Evolutionary conservation across 805 yeast genomes (phyloP), one percentile per base, ranked within the genome.

Genomic region (Wickerhamomyces chambardii): DNA sequence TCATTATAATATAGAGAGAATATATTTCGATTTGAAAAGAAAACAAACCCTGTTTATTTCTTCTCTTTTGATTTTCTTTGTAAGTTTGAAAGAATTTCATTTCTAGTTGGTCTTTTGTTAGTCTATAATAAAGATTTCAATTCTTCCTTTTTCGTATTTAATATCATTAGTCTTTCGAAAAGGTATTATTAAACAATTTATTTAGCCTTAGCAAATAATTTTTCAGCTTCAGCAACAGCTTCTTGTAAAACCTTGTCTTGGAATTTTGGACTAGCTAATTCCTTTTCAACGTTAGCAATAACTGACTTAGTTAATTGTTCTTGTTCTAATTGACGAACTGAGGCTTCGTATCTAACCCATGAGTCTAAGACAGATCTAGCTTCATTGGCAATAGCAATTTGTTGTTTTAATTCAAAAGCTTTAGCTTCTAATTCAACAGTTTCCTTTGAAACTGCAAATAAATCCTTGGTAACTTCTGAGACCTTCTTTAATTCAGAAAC

Each of bases 331-430:
- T 86, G 95, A 72, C 97, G 90, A 50, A 89, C 92, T 61, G 86
- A 87, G 50, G 85, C 82, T 73, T 92, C 98, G 66, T 84, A 84
- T 77, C 97, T 85, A 53, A 89, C 97, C 98, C 98, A 92, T 14
- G 97, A 86, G 68, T 92, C 98, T 59, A 92, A 78, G 42, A 90
- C 95, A 39, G 92, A 68, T 71, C 84, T 87, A 56, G 97, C 97
- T 73, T 87, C 95, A 44, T 69, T 52, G 39, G 95, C 90, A 48
- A 87, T 75, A 44, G 79, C 87, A 48, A 85, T 87, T 59, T 79
- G 66, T 73, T 92, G 98, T 72, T 87, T 83, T 62, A 85, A 76
- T 69, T 84, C 95, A 57, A 89, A 92, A 38, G 90, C 78, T 67
- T 86, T 76, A 46, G 96, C 94, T 75, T 92, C 98, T 56, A 89